Evolutionary conservation across 768 basidiomycete genomes (phyloP).

Genomic region (Xerocomus brunneocitrinus): DNA sequence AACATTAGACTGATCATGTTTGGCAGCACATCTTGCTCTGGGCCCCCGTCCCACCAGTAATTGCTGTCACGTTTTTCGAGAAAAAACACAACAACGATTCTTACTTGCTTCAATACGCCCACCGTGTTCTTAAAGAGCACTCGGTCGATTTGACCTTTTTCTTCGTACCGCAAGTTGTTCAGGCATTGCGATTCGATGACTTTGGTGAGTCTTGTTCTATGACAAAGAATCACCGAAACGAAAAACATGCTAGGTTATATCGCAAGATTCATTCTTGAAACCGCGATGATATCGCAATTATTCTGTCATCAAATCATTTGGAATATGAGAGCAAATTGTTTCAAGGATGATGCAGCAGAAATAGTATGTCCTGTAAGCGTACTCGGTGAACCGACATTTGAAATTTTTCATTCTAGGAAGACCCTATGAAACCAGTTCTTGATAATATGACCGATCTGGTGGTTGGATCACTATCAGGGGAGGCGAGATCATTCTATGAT

Average conservation of each 20-base stretch:
- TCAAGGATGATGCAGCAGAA: slow-evolving; percentile 85
- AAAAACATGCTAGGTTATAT: slow-evolving; percentile 67
- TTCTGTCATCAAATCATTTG: slow-evolving; percentile 99
- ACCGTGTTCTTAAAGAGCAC: slow-evolving; percentile 91
- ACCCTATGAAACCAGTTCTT: slow-evolving; percentile 94
- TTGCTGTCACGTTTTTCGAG: slow-evolving; percentile 82
- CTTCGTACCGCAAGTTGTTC: slow-evolving; percentile 98
- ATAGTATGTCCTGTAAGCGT: slow-evolving; percentile 44
- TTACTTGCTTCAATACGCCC: slow-evolving; percentile 88
- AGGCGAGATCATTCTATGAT: slow-evolving; percentile 85
- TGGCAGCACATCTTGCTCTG: slow-evolving; percentile 80
- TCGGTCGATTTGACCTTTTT: slow-evolving; percentile 95
- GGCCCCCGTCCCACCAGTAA: slow-evolving; percentile 81
- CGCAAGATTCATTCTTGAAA: slow-evolving; percentile 92
- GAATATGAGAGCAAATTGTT: slow-evolving; percentile 99
- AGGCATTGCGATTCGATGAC: slow-evolving; percentile 87
- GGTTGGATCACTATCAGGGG: slow-evolving; percentile 81
- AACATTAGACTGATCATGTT: neutral
- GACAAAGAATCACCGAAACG: neutral
- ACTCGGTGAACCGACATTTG: neutral
- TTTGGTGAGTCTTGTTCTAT: slow-evolving; percentile 50
- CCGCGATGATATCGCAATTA: slow-evolving; percentile 91
- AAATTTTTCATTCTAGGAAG: slow-evolving; percentile 52
- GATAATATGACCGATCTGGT: slow-evolving; percentile 80
- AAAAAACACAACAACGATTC: slow-evolving; percentile 80